Base-by-base conservation (phyloP, 202 grass and related monocot species). In the Eragrostis tef region DNA sequence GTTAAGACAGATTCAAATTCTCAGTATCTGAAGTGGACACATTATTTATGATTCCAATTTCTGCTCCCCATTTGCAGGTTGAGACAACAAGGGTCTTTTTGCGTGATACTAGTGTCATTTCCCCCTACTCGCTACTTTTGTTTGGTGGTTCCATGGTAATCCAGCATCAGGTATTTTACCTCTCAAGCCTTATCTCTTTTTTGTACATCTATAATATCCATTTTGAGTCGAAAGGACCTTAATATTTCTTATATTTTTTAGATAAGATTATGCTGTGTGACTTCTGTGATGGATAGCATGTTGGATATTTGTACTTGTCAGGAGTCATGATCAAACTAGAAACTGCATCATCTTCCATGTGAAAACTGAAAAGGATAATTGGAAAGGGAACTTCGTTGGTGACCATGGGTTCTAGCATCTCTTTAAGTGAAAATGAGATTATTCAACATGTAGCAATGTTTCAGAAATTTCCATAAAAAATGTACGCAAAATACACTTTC, bases 111-210 rank as follows among this genome's bases (percentile, higher is more conserved):
- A 98, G 84, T 15, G 65, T 93, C 41, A 70, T 93, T 71, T 95
- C 95, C 71, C 95, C 95, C 22, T 98, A 94, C 44, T 93, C 95
- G 21, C 89, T 98, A 78, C 88, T 95, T 67, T 46, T 98, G 82
- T 98, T 98, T 90, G 92, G 95, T 64, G 90, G 95, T 72, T 84
- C 85, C 66, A 94, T 95, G 86, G 79, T 91, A 64, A 90, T 98
- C 65, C 95, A 98, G 61, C 95, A 98, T 91, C 92, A 98, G 92
- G 92, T 98, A 86, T 51, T 74, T 52, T 45, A 42, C 27, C 68
- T 63, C 73, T 51, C 27, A 59, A 31, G 49, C 34, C 53, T 43
- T 22, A 24, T 73, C 7, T 29, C 19, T n/a, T 44, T 24, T 63
- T 27, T 26, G 3, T 22, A 10, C 9, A 39, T 80, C 1, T 48